Evolutionary conservation across 306 rosid genomes (phyloP).

Genomic region (Vicia sativa): DNA sequence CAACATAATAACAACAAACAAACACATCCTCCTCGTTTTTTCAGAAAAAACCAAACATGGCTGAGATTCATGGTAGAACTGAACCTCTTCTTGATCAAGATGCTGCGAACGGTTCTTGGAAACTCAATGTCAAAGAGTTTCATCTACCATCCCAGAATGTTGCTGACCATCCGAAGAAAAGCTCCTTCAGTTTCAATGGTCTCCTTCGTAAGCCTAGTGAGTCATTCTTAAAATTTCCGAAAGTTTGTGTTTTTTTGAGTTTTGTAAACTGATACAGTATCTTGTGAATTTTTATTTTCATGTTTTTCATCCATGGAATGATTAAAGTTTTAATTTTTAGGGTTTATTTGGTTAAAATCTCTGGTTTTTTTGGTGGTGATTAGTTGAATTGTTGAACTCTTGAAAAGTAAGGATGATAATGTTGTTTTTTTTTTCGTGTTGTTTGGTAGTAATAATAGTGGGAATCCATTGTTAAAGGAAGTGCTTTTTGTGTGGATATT

Average conservation of each 20-base stretch:
- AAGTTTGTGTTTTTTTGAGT: neutral
- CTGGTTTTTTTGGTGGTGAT: neutral
- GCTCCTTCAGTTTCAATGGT: constrained; percentile 11
- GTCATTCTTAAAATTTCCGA: neutral
- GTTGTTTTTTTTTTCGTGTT: constrained; percentile 13
- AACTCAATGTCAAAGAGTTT: constrained; percentile 46
- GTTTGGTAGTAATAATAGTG: constrained; percentile 4
- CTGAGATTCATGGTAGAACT: constrained; percentile 7
- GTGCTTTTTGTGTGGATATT: constrained; percentile 24
- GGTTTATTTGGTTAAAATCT: neutral
- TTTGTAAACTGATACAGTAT: neutral
- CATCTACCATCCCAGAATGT: constrained; percentile 22
- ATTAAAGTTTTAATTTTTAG: constrained; percentile 16
- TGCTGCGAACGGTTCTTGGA: constrained; percentile 32
- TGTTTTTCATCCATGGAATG: neutral
- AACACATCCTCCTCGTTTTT: neutral
- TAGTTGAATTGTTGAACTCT: too few species aligned
- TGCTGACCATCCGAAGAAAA: neutral
- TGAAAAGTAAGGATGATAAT: neutral
- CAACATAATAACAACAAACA: neutral
- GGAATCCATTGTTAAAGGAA: constrained; percentile 12
- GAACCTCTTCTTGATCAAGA: constrained; percentile 34
- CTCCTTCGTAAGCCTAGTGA: constrained; percentile 41
- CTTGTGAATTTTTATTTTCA: neutral
- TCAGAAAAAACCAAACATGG: constrained; percentile 25